phyloP scores from a whole-genome alignment of 768 basidiomycete genomes.

The Ramaria rubella region DNA sequence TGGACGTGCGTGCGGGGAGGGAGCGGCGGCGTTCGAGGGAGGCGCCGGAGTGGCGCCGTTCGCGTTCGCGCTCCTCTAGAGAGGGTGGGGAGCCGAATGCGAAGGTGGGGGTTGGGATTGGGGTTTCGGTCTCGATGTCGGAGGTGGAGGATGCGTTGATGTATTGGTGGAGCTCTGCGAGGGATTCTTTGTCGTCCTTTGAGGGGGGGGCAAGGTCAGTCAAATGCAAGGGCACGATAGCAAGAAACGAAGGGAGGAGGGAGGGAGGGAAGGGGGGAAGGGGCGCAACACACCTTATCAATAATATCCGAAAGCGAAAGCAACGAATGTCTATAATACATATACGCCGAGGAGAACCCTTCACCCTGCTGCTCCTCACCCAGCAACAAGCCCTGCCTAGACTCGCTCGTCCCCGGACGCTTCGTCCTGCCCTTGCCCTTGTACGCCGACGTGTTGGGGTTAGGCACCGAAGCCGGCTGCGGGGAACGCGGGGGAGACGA shows the following conservation, averaged over 20 bases:
- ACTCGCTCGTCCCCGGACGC: conserved; percentile 62
- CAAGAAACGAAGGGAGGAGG: neutral
- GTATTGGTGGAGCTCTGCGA: conserved; percentile 58
- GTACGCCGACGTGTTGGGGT: neutral
- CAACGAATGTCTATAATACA: conserved; percentile 74
- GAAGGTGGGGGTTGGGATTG: neutral
- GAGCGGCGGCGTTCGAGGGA: conserved; percentile 27
- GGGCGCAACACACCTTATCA: conserved; percentile 64
- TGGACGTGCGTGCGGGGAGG: conserved; percentile 35
- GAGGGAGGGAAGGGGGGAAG: too few species aligned
- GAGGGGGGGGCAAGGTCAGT: conserved; percentile 13
- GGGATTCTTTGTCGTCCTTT: conserved; percentile 75
- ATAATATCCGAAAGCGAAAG: conserved; percentile 77
- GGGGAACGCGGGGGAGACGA: neutral
- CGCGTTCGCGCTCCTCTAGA: too few species aligned
- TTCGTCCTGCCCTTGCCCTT: neutral
- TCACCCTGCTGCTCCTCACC: neutral
- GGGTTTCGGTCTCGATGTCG: neutral
- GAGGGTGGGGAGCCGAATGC: neutral
- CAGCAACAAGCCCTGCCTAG: conserved; percentile 42
- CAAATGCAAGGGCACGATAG: too few species aligned
- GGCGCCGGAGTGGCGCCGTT: too few species aligned
- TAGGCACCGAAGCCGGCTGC: neutral
- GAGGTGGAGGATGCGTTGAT: neutral
- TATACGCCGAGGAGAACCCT: conserved; percentile 46